These are phyloP conservation scores for Exophiala bonariae DNA, from an alignment of 2,329 filamentous ascomycete species.

Conservation along the genomic window DNA sequence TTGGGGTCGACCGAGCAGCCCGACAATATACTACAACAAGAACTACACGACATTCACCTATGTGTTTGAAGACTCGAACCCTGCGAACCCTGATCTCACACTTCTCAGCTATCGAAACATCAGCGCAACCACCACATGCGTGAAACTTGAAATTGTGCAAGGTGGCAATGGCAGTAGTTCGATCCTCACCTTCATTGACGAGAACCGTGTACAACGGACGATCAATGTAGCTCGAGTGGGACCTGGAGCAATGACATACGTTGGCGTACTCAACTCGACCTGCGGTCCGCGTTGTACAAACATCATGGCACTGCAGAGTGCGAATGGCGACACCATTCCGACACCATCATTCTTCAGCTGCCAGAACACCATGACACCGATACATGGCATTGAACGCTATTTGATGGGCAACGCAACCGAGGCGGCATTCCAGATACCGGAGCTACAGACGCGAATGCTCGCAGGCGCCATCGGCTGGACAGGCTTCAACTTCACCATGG, in stretches of 20 bases:
- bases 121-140: constrained; percentile 14
- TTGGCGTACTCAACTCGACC: constrained; percentile 21
- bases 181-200: constrained; percentile 18
- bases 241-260: constrained; percentile 22
- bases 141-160: constrained; percentile 7
- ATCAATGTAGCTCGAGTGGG: constrained; percentile 16
- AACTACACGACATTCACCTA: constrained; percentile 18
- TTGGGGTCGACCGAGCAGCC: constrained; percentile 16
- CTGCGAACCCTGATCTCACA: constrained; percentile 12
- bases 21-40: constrained; percentile 17
- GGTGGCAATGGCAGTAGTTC: constrained; percentile 15
- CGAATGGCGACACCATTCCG: constrained; percentile 12
- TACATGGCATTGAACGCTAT: constrained; percentile 18
- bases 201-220: constrained; percentile 1
- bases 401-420: constrained; percentile 7
- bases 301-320: constrained; percentile 21
- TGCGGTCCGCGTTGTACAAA: constrained; percentile 27
- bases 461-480: constrained; percentile 27
- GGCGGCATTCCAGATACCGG: constrained; percentile 15
- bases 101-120: constrained; percentile 19
- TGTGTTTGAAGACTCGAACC: constrained; percentile 20
- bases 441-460: constrained; percentile 22
- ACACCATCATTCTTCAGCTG: constrained; percentile 22
- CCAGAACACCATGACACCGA: constrained; percentile 20
- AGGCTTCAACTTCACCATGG: constrained; percentile 17